Evolutionary conservation across 345 rosid genomes (phyloP).

Genomic region (Cardamine occulta): DNA sequence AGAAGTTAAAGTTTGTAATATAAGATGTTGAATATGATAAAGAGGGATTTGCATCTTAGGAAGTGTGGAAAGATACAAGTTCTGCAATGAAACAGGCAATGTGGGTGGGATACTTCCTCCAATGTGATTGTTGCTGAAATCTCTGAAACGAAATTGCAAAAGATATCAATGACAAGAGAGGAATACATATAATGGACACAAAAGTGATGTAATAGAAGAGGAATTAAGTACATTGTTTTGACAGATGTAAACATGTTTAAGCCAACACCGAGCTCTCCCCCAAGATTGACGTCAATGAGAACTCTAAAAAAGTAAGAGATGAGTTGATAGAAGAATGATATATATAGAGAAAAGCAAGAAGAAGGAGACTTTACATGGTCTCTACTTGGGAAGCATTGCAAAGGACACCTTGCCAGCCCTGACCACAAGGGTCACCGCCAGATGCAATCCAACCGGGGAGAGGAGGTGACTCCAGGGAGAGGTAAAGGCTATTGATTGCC

Average conservation of each 20-base stretch:
- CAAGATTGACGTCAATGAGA: not conserved
- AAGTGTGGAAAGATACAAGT: not conserved
- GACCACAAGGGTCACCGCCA: constrained; percentile 10
- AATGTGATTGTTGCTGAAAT: constrained; percentile 5
- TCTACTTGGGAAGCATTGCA: constrained; percentile 14
- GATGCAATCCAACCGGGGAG: constrained; percentile 4
- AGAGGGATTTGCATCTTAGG: not conserved
- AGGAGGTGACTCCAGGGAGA: constrained; percentile 4
- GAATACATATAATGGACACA: not conserved
- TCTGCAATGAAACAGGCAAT: not conserved
- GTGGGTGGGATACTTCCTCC: constrained; percentile 10
- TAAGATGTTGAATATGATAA: not conserved
- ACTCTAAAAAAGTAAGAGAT: not conserved
- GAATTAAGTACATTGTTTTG: not conserved
- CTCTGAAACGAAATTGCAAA: not conserved
- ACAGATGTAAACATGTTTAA: constrained; percentile 6
- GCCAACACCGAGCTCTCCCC: not conserved
- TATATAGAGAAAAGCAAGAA: not conserved
- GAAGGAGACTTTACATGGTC: not conserved
- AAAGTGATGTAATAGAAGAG: not conserved
- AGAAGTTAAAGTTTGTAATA: not conserved
- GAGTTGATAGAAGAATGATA: not conserved
- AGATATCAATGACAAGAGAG: not conserved
- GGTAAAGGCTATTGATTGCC: constrained; percentile 1
- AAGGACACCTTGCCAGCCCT: constrained; percentile 16